Base-by-base conservation (phyloP, 2,329 filamentous ascomycete species). In the Septoria linicola region DNA sequence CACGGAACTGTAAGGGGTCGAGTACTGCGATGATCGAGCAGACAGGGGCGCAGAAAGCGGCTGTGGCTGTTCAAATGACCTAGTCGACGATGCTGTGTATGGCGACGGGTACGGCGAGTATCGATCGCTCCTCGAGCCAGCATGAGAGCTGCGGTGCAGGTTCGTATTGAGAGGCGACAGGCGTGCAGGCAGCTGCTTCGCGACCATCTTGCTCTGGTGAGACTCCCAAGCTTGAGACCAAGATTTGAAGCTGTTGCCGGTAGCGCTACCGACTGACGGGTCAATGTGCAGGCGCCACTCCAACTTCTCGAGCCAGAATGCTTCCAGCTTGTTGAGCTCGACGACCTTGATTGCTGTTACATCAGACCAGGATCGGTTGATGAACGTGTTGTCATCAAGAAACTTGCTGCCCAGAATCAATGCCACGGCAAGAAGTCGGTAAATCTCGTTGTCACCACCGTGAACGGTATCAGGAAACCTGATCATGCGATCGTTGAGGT, bases 331-430 rank as follows among this genome's bases (percentile, higher is more conserved):
- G 73, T 96, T 96, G 61, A 96, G 79, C 66, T 96, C 89, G 2
- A 80, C 73, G 16, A 96, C 89, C 25, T 85, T 78, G 60, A 96
- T 95, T 55, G 88, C 89, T 71, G 89, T 96, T 45, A 96, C 91
- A 67, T 96, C 91, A 4, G 91, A 89, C 91, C 91, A 96, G 1
- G 91, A 96, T 49, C 89, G 87, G 74, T 96, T 96, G 78, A 96
- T 91, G 73, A 96, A 96, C 4, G 91, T 96, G 73, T 96, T 96
- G 77, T 96, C 91, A 66, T 96, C 91, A 60, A 96, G 77, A 66
- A 96, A 96, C 75, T 96, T 96, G 82, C 89, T 95, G 54, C 89
- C 91, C 46, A 96, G 78, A 44, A 96, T 80, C 51, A 96, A 76
- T 6, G 87, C 83, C 31, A 92, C 87, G 5, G 90, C 95, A 58